Conservation (phyloP, 2,329 filamentous ascomycete genomes). For the Stemphylium vesicarium region DNA sequence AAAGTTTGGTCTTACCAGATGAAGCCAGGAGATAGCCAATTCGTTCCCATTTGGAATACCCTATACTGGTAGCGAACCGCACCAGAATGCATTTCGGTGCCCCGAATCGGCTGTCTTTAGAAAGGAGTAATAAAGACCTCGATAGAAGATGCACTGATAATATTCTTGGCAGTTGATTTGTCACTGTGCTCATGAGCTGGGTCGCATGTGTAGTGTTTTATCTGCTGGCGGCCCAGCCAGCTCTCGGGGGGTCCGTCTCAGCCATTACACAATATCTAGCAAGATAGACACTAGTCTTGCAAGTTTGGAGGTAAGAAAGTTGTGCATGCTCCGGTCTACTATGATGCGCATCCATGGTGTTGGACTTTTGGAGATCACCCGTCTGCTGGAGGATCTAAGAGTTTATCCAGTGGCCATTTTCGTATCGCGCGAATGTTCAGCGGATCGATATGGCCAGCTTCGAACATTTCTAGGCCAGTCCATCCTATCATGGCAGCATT, state of each 20-base stretch:
- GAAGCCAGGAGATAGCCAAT: not conserved
- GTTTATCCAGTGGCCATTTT: slow-evolving; percentile 47
- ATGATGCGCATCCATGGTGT: not conserved
- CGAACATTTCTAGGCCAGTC: slow-evolving; percentile 91
- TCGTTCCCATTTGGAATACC: slow-evolving; percentile 1
- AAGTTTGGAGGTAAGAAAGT: not conserved
- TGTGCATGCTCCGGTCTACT: not conserved
- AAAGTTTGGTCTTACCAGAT: slow-evolving; percentile 2
- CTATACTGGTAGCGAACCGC: not conserved
- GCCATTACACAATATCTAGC: not conserved
- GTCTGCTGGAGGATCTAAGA: slow-evolving; percentile 35
- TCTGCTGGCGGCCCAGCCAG: not conserved
- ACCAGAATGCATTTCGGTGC: not conserved
- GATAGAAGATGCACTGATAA: not conserved
- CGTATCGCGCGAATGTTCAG: slow-evolving; percentile 42
- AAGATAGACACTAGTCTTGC: not conserved
- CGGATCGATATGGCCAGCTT: slow-evolving; percentile 64
- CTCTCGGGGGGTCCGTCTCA: not conserved
- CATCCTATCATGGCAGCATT: slow-evolving; percentile 98
- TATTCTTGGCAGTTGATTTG: not conserved
- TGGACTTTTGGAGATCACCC: slow-evolving; percentile 7
- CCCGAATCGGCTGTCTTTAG: slow-evolving; percentile 7
- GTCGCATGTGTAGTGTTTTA: not conserved
- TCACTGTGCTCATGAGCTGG: not conserved
- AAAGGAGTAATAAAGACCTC: not conserved